phyloP scores from a whole-genome alignment of 768 basidiomycete genomes.

The Phylloporus scabripes region DNA sequence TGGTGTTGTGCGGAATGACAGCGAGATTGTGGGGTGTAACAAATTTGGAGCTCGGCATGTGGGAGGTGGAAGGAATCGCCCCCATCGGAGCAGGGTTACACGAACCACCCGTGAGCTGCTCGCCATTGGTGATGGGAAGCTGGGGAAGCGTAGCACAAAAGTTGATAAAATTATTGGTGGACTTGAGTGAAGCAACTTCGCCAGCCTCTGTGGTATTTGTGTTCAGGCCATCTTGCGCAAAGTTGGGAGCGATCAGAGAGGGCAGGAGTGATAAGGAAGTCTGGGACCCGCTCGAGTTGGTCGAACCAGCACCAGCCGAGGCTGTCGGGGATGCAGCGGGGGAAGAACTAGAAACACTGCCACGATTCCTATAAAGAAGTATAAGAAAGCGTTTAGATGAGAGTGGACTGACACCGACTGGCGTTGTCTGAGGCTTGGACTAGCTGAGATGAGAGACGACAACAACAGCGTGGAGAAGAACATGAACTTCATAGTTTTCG shows the following conservation, averaged over 20 bases:
- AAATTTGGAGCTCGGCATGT: slow-evolving; percentile 56
- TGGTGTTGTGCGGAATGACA: slow-evolving; percentile 37
- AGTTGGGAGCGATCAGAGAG: slow-evolving; percentile 50
- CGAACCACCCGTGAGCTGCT: slow-evolving; percentile 45
- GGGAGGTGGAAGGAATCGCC: slow-evolving; percentile 42
- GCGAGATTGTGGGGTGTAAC: slow-evolving; percentile 40
- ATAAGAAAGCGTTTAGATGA: slow-evolving; percentile 1
- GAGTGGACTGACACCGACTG: slow-evolving; percentile 31
- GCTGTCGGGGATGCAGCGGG: neutral
- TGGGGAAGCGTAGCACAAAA: slow-evolving; percentile 46
- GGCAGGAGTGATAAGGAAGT: slow-evolving; percentile 37
- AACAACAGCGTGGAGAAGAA: slow-evolving; percentile 31
- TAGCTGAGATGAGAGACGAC: slow-evolving; percentile 29
- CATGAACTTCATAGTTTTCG: slow-evolving; percentile 33
- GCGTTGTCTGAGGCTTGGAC: slow-evolving; percentile 32
- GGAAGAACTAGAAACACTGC: neutral
- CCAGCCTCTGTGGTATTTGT: slow-evolving; percentile 31
- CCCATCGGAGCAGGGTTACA: slow-evolving; percentile 64
- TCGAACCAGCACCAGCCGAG: slow-evolving; percentile 8
- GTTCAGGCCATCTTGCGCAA: slow-evolving; percentile 46
- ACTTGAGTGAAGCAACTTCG: slow-evolving; percentile 53
- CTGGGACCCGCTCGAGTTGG: slow-evolving; percentile 20
- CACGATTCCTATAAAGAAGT: slow-evolving; percentile 5
- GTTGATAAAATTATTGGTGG: slow-evolving; percentile 74
- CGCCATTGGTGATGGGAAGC: slow-evolving; percentile 57